Evolutionary conservation across 495 filamentous ascomycete species (phyloP), one percentile per base, ranked within the genome.

Genomic region (Articulospora tetracladia): DNA sequence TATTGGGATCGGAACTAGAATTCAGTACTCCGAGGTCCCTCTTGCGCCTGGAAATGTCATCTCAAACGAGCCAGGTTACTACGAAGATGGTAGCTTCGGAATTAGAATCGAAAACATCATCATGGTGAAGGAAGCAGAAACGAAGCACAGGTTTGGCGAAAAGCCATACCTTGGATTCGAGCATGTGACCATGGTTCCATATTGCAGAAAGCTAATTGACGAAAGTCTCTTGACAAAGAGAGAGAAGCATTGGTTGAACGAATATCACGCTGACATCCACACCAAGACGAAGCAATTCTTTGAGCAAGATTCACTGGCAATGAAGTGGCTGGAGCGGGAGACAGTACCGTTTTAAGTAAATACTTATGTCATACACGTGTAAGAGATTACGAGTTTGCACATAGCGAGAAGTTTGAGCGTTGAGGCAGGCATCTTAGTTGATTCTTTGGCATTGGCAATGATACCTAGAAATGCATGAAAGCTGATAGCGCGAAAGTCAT

Each of bases 21-120:
- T 93, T 27, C 90, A 96, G 64, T 97, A 93, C 70, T 86, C 90
- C 10, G 95, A 99, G 65, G 94, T 98, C 22, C 79, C 94, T 1
- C 81, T 99, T 22, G 82, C 91, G 0, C 77, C 87, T n/a, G 95
- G 95, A 48, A 97, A 97, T 69, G 93, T 98, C 46, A 83, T 97
- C 60, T 97, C 92, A 3, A 87, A 96, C 69, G 93, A 99, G 71
- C 95, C 94, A 15, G 95, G 95, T 28, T 99, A 92, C 76, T 99
- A 99, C 74, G 95, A 98, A 74, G 95, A 99, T 67, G 95, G 92
- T 48, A 86, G 86, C 11, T 99, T 95, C 68, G 95, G 95, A n/a
- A 96, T 99, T 67, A 89, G 95, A 28, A 98, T 97, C 67, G 95
- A 99, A 75, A 98, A 90, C 80, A 78, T 99, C 58, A 83, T 96